Evolutionary conservation across 2,329 filamentous ascomycete species (phyloP).

Genomic region (Triangularia setosa): DNA sequence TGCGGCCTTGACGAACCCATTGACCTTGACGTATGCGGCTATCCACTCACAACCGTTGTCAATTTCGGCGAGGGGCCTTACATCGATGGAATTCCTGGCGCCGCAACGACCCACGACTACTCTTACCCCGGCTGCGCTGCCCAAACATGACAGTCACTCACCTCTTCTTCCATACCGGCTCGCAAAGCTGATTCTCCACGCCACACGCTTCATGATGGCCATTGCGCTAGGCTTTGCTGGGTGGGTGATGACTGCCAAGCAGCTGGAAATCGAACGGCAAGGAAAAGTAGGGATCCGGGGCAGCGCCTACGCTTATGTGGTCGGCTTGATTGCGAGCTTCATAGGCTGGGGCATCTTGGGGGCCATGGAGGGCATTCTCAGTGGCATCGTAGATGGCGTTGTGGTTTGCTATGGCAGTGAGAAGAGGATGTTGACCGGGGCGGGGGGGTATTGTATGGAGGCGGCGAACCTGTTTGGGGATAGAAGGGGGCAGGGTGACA

Average conservation of each 20-base stretch:
- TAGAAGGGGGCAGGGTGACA: conserved; percentile 13
- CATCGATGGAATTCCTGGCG: conserved; percentile 76
- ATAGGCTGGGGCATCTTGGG: conserved; percentile 94
- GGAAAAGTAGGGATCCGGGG: conserved; percentile 58
- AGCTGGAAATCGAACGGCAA: conserved; percentile 59
- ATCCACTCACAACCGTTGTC: conserved; percentile 86
- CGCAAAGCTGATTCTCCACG: conserved; percentile 85
- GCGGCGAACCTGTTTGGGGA: conserved; percentile 79
- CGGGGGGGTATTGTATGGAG: conserved; percentile 82
- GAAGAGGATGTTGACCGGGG: conserved; percentile 61
- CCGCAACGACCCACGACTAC: conserved; percentile 71
- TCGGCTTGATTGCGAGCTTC: conserved; percentile 85
- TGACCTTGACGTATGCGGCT: conserved; percentile 87
- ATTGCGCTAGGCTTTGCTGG: conserved; percentile 86
- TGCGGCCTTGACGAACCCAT: conserved; percentile 79
- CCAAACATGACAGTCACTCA: conserved; percentile 28
- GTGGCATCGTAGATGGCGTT: conserved; percentile 81
- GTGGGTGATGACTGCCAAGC: conserved; percentile 91
- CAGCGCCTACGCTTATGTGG: conserved; percentile 90
- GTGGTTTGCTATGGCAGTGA: conserved; percentile 96
- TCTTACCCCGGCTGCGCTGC: conserved; percentile 53
- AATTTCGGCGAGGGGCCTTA: conserved; percentile 72
- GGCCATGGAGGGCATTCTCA: conserved; percentile 83
- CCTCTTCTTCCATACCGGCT: conserved; percentile 80
- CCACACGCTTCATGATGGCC: conserved; percentile 87